Evolutionary conservation across 345 rosid species (phyloP).

Genomic region (Dipteronia sinensis): DNA sequence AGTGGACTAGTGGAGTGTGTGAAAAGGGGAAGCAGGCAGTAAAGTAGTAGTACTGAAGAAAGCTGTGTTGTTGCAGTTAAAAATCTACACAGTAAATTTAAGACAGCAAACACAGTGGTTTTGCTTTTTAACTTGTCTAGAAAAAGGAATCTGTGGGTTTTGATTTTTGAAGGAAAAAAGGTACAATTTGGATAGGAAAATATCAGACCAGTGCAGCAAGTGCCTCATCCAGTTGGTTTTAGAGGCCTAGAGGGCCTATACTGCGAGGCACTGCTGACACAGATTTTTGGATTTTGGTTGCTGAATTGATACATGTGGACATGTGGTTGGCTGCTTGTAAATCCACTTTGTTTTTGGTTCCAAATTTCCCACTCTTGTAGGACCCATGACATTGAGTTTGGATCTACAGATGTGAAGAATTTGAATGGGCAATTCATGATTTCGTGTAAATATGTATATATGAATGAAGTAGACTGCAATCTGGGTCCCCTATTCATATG

Average conservation of each 20-base stretch:
- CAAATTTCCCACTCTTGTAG: background rate
- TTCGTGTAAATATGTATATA: too few species aligned
- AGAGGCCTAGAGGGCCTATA: background rate
- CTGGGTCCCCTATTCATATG: background rate
- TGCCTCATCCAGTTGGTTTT: background rate
- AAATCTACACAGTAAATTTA: background rate
- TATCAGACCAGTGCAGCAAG: background rate
- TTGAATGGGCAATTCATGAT: background rate
- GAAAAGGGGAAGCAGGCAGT: background rate
- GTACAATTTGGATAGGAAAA: slow-evolving; percentile 8
- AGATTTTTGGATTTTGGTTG: slow-evolving; percentile 1
- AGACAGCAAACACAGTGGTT: background rate
- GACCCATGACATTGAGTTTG: background rate
- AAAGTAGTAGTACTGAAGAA: background rate
- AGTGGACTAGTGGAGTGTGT: background rate
- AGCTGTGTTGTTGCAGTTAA: background rate
- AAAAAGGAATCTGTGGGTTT: background rate
- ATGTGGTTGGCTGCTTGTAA: background rate
- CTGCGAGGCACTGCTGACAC: background rate
- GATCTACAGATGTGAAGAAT: background rate
- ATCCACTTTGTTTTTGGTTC: background rate
- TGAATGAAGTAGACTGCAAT: background rate
- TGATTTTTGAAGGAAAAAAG: background rate
- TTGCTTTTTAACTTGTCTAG: slow-evolving; percentile 6
- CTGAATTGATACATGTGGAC: slow-evolving; percentile 1